A percentile compares a stretch with the other conserved stretches of the same genome.
phyloP scores from a whole-genome alignment of 306 rosid species.

The Lagenaria siceraria region DNA sequence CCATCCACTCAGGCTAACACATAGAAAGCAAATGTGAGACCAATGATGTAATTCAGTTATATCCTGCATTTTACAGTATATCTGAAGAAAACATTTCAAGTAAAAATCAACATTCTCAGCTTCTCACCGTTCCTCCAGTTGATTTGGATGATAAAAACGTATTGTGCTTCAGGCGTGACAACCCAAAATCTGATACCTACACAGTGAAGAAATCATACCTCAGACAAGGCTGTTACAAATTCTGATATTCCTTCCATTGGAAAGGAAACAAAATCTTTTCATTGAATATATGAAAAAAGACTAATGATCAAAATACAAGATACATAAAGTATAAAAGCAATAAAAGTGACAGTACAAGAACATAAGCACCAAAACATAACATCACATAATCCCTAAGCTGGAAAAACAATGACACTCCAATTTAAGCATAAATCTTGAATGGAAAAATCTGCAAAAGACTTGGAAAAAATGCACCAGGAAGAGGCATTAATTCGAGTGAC shows the following conservation, averaged over 20 bases:
- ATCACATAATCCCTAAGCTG: no score
- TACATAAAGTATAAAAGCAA: no score
- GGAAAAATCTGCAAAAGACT: no score
- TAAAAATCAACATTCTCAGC: constrained; percentile 9
- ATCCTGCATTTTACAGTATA: background rate
- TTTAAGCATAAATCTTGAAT: no score
- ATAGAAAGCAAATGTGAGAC: constrained; percentile 7
- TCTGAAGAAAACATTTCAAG: background rate
- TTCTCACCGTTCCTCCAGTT: constrained; percentile 99
- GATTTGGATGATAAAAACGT: constrained; percentile 97
- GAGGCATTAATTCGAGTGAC: no score
- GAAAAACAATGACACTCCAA: no score
- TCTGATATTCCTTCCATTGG: background rate
- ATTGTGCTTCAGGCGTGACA: constrained; percentile 97
- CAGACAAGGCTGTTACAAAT: background rate
- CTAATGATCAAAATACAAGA: no score
- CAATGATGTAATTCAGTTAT: background rate
- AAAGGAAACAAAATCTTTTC: no score
- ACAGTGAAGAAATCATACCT: constrained; percentile 1
- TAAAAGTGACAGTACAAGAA: no score
- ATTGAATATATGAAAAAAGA: no score
- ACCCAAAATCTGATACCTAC: constrained; percentile 92
- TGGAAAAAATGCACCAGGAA: no score
- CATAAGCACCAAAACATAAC: no score
- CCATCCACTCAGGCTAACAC: constrained; percentile 99